A percentile compares a stretch with the other conserved stretches of the same genome.
Conservation (phyloP, 1,284 basidiomycete species). For the Grifola frondosa region DNA sequence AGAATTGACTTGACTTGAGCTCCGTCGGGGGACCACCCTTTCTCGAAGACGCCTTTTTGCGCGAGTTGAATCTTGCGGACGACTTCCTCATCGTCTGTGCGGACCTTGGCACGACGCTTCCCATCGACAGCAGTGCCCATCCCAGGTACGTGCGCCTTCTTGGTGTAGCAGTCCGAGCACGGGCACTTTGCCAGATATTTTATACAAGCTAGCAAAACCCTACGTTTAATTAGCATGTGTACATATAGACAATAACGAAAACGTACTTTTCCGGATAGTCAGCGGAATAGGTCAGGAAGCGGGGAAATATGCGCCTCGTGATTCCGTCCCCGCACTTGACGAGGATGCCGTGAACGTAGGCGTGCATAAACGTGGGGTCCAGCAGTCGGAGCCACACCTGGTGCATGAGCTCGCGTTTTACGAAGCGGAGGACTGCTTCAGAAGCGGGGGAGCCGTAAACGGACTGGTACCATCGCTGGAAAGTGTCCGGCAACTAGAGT, state of each 20-base stretch:
- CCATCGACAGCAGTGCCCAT: conserved; percentile 9
- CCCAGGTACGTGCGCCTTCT: conserved; percentile 14
- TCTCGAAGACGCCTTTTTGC: conserved; percentile 5
- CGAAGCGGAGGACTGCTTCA: conserved; percentile 19
- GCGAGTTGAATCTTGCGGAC: not conserved
- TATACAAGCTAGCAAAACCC: conserved; percentile 13
- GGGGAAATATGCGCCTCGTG: conserved; percentile 19
- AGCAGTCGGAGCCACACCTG: conserved; percentile 20
- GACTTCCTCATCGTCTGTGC: conserved; percentile 2
- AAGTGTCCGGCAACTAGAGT: conserved; percentile 22
- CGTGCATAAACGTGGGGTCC: conserved; percentile 22
- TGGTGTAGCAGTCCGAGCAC: conserved; percentile 32
- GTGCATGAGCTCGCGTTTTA: conserved; percentile 25
- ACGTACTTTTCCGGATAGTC: conserved; percentile 33
- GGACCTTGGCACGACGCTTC: not conserved
- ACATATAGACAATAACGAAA: conserved; percentile 4
- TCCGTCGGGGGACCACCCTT: conserved; percentile 3
- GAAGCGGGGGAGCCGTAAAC: conserved; percentile 14
- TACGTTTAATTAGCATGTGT: conserved; percentile 23
- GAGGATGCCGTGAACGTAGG: conserved; percentile 25
- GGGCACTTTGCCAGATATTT: conserved; percentile 20
- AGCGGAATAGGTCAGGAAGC: conserved; percentile 29
- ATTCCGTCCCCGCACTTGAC: conserved; percentile 25
- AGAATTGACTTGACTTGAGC: not conserved
- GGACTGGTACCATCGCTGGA: conserved; percentile 25